Evolutionary conservation across 495 filamentous ascomycete species (phyloP), one percentile per base, ranked within the genome.

Genomic region (Aspergillus baeticus): DNA sequence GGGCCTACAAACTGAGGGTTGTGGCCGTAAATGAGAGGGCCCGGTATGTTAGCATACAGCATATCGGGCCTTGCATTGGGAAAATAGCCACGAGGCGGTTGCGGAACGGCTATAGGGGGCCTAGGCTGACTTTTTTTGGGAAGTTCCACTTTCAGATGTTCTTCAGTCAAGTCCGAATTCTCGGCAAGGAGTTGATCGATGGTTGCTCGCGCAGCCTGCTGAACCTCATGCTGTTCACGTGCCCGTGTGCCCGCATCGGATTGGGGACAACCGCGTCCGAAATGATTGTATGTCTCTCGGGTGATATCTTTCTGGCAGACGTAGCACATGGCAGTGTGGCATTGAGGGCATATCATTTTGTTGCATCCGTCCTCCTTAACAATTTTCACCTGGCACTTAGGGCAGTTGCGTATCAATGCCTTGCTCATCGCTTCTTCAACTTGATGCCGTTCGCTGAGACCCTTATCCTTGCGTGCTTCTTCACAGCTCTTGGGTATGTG

Each of bases 371-470:
- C 68, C 52, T 86, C 80, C 65, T 95, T 96, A 64, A 95, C 74
- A 39, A 75, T 70, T 11, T 63, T 63, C 13, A 69, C 29, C 26
- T 89, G 90, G 78, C 91, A 96, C 35, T 76, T 84, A 1, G 71
- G 70, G 48, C 74, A 77, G n/a, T 59, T 68, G 17, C 91, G 79
- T 21, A 95, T 86, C 53, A 95, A 60, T 20, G 90, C 91, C 34
- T 80, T 78, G 2, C 86, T 90, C 86, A 91, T 91, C 3, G 90
- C 91, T 69, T 95, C 90, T 66, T 95, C 91, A 21, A 95, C 79
- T 10, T 64, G 61, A 58, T 87, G 89, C 10, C 87, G 82, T 34
- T 83, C 79, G 20, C 79, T 79, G 4, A 82, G 48, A 6, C 81
- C 79, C 42, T 80, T 80, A 20, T 87, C 82, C 60, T 81, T 84